Conservation (phyloP, 2,329 filamentous ascomycete genomes). For the Epichloe uncinata region DNA sequence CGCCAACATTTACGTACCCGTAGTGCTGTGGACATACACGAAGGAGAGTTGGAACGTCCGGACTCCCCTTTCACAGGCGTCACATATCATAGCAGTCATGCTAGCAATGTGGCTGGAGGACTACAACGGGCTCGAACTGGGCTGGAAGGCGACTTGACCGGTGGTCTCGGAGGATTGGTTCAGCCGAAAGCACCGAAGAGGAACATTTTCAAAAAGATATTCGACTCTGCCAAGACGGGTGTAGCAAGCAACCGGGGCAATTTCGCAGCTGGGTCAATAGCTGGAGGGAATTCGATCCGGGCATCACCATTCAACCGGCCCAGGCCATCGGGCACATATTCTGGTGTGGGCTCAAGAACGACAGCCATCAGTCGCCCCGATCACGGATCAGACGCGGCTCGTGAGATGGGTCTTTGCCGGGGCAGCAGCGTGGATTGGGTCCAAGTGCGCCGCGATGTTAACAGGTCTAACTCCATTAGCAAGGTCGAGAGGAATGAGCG, state of each 20-base stretch:
- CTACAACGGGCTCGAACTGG: constrained; percentile 54
- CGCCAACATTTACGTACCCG: constrained; percentile 55
- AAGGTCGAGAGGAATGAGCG: constrained; percentile 76
- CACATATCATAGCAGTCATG: constrained; percentile 87
- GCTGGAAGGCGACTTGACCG: constrained; percentile 50
- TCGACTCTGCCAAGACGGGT: constrained; percentile 86
- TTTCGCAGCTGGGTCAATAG: constrained; percentile 45
- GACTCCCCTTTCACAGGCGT: constrained; percentile 60
- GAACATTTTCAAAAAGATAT: constrained; percentile 90
- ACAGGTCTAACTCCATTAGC: constrained; percentile 86
- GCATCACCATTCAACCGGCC: constrained; percentile 30
- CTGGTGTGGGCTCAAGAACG: constrained; percentile 32
- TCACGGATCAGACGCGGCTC: constrained; percentile 37
- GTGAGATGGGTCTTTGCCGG: constrained; percentile 56
- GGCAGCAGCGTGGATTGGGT: constrained; percentile 69
- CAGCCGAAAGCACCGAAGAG: constrained; percentile 67
- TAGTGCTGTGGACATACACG: constrained; percentile 51
- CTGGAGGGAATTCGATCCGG: constrained; percentile 30
- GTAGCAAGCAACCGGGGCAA: constrained; percentile 81
- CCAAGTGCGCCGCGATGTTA: constrained; percentile 91
- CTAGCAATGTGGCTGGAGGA: constrained; percentile 30
- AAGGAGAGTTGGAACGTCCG: constrained; percentile 40
- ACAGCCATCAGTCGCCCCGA: constrained; percentile 22
- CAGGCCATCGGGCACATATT: constrained; percentile 19
- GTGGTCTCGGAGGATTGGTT: constrained; percentile 65